phyloP scores from a whole-genome alignment of 1,139 yeast genomes.

The Insectozyma bohioensis region DNA sequence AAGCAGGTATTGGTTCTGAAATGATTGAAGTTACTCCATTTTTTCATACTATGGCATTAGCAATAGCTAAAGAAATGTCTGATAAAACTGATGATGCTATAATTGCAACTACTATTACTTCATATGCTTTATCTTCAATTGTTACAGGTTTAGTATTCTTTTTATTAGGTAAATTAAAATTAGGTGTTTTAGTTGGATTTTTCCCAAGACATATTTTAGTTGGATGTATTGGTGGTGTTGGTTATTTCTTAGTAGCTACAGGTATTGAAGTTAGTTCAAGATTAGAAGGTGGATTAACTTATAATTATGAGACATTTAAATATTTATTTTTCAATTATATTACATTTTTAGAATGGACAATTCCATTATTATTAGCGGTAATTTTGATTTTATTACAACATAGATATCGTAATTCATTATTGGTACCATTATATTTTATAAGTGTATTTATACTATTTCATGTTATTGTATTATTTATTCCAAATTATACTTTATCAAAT shows the following conservation, averaged over 20 bases:
- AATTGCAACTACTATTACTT: conserved; percentile 81
- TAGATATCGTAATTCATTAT: conserved; percentile 65
- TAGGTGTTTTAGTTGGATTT: conserved; percentile 89
- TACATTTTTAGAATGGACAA: conserved; percentile 64
- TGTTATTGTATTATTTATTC: conserved; percentile 59
- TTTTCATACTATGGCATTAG: conserved; percentile 90
- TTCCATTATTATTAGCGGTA: conserved; percentile 66
- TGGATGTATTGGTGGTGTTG: conserved; percentile 98
- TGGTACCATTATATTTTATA: conserved; percentile 82
- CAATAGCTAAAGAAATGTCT: conserved; percentile 60
- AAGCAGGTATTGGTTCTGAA: conserved; percentile 90
- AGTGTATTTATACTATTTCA: conserved; percentile 70
- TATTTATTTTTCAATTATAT: conserved; percentile 40
- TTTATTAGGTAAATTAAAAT: conserved; percentile 68
- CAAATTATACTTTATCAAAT: conserved; percentile 57
- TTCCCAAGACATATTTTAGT: conserved; percentile 95
- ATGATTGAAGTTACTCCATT: conserved; percentile 99
- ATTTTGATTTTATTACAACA: conserved; percentile 64
- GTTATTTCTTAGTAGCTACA: conserved; percentile 84
- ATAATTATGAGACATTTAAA: conserved; percentile 55
- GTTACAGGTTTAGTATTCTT: conserved; percentile 85
- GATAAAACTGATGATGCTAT: conserved; percentile 54
- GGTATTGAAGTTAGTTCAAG: conserved; percentile 89
- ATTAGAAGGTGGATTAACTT: conserved; percentile 68
- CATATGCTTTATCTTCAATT: conserved; percentile 80